A percentile compares a stretch with the other conserved stretches of the same genome.
These are phyloP conservation scores for Saccharomyces paradoxus DNA, from an alignment of 805 yeast species.

Conservation along the genomic window DNA sequence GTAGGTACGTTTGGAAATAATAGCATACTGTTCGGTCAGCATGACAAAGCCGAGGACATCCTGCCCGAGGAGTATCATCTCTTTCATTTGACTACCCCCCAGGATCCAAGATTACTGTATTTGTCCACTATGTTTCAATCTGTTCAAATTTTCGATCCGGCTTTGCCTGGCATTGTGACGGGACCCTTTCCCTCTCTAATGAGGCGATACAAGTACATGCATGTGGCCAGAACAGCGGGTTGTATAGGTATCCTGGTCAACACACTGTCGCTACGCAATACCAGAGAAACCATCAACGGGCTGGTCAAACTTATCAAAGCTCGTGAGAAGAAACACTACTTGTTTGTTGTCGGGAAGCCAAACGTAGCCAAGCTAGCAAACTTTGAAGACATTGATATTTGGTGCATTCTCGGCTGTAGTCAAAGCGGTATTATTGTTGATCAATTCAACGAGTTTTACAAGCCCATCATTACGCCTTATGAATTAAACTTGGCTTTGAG, in stretches of 20 bases:
- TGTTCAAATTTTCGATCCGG: conserved; percentile 44
- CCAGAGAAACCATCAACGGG: conserved; percentile 55
- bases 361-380: conserved; percentile 95
- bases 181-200: conserved; percentile 75
- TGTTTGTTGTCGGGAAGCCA: conserved; percentile 95
- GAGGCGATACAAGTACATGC: conserved; percentile 81
- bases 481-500: conserved; percentile 76
- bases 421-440: conserved; percentile 88
- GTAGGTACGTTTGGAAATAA: neutral
- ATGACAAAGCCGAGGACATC: neutral
- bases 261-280: conserved; percentile 73
- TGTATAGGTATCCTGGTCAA: conserved; percentile 88
- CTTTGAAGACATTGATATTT: conserved; percentile 85
- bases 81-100: conserved; percentile 66
- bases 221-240: conserved; percentile 81
- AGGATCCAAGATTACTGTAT: conserved; percentile 69
- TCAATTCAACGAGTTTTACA: conserved; percentile 68
- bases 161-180: conserved; percentile 20
- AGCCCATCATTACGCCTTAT: conserved; percentile 90
- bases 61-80: conserved; percentile 43
- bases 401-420: conserved; percentile 94
- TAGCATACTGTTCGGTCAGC: neutral
- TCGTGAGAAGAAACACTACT: conserved; percentile 85
- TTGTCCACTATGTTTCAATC: conserved; percentile 62
- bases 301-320: conserved; percentile 52